Evolutionary conservation across 2,329 filamentous ascomycete genomes (phyloP).

Genomic region (Fusarium stilboides): DNA sequence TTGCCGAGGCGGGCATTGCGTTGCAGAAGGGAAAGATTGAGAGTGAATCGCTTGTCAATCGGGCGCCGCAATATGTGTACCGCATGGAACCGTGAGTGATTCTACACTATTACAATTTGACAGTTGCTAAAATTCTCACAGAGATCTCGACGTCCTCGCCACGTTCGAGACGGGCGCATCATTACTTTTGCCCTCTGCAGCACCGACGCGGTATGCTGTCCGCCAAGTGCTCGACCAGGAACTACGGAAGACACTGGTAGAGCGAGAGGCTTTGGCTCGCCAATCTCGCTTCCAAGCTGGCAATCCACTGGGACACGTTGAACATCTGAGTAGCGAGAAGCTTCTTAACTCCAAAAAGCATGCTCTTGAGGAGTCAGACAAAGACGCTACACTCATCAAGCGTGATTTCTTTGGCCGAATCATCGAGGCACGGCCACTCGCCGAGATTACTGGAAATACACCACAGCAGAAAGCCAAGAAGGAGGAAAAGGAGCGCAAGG

Average conservation of each 20-base stretch:
- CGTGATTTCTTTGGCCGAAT: conserved; percentile 90
- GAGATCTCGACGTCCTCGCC: conserved; percentile 82
- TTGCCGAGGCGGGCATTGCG: conserved; percentile 85
- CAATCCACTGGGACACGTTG: conserved; percentile 44
- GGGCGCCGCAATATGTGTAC: conserved; percentile 84
- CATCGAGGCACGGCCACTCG: conserved; percentile 63
- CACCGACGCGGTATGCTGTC: conserved; percentile 90
- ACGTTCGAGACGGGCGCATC: conserved; percentile 79
- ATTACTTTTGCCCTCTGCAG: conserved; percentile 69
- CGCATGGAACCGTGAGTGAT: conserved; percentile 90
- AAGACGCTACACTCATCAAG: conserved; percentile 67
- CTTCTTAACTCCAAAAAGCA: conserved; percentile 53
- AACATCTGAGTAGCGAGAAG: conserved; percentile 56
- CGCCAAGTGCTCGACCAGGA: conserved; percentile 95
- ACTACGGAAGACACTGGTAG: conserved; percentile 79
- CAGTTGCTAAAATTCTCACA: conserved; percentile 49
- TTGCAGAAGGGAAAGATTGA: conserved; percentile 88
- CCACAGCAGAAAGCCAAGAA: conserved; percentile 50
- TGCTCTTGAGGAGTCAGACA: conserved; percentile 51
- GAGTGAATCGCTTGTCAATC: conserved; percentile 70
- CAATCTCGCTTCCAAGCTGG: conserved; percentile 76
- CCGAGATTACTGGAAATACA: conserved; percentile 60
- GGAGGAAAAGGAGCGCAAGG: conserved; percentile 68
- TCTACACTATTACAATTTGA: not conserved
- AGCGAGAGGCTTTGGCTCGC: conserved; percentile 76